Conservation (phyloP, 352 stramenopile genomes). For the Phytophthora constricta region DNA sequence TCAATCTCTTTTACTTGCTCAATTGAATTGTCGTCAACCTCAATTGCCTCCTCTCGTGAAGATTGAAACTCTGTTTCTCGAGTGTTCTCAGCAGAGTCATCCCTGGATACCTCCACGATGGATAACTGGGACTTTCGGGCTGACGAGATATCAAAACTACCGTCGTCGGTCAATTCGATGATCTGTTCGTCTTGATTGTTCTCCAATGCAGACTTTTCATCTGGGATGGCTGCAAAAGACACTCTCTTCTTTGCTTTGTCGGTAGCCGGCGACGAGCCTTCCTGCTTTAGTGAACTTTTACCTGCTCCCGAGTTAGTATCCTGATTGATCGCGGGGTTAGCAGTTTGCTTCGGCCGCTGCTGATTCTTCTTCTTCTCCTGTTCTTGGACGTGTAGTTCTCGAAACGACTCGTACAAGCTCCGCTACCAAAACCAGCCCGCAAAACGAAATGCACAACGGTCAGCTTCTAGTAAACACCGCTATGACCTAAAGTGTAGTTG, state of each 20-base stretch:
- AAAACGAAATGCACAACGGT: no score
- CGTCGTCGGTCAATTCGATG: constrained; percentile 61
- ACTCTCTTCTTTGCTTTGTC: constrained; percentile 43
- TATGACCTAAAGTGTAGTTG: no score
- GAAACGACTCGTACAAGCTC: constrained; percentile 82
- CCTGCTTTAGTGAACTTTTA: neutral
- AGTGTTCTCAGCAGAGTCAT: neutral
- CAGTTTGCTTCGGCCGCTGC: neutral
- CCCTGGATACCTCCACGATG: constrained; percentile 1
- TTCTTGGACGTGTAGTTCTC: constrained; percentile 41
- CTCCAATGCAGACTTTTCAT: neutral
- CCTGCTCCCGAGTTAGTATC: constrained; percentile 1
- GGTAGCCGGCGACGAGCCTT: neutral
- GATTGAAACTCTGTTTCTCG: neutral
- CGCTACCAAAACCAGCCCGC: constrained; percentile 34
- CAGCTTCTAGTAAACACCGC: no score
- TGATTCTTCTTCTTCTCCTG: constrained; percentile 21
- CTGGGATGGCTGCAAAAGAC: constrained; percentile 40
- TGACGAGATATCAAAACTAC: constrained; percentile 54
- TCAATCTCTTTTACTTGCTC: constrained; percentile 20
- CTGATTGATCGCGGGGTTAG: constrained; percentile 9
- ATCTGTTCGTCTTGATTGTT: constrained; percentile 33
- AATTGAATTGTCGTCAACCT: constrained; percentile 6
- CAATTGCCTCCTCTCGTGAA: constrained; percentile 17
- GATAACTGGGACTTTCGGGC: neutral